Evolutionary conservation across 805 yeast species (phyloP).

Genomic region (Pichia scutulata): DNA sequence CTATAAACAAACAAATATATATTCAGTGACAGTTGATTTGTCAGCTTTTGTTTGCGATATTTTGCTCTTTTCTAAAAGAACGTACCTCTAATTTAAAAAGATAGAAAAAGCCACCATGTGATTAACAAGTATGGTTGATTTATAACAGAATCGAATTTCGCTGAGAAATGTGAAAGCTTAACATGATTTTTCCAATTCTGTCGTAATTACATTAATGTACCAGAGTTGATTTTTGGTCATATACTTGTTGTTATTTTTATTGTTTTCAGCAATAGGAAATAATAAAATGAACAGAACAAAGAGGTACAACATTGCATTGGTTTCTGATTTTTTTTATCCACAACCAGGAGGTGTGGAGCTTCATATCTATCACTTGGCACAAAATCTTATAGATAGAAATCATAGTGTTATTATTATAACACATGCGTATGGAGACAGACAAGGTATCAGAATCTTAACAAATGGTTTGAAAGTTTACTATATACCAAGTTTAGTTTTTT

Average conservation of each 20-base stretch:
- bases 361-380: conserved; percentile 87
- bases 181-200: not conserved
- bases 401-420: conserved; percentile 84
- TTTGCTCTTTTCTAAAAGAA: too few species aligned
- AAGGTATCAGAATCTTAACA: conserved; percentile 75
- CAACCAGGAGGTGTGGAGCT: conserved; percentile 98
- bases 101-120: not conserved
- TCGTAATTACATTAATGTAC: too few species aligned
- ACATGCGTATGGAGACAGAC: conserved; percentile 77
- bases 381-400: conserved; percentile 69
- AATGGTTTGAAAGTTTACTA: conserved; percentile 92
- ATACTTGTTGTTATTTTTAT: too few species aligned
- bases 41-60: too few species aligned
- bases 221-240: too few species aligned
- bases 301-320: conserved; percentile 37
- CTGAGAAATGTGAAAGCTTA: not conserved
- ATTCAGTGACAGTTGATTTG: too few species aligned
- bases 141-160: not conserved
- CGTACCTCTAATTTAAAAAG: not conserved
- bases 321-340: conserved; percentile 95
- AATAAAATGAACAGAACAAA: not conserved
- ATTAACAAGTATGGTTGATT: not conserved
- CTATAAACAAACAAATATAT: not conserved
- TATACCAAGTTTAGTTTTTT: conserved; percentile 73
- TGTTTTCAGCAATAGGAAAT: not conserved